These are phyloP conservation scores for Citropsis articulata DNA, from an alignment of 345 rosid species.

Conservation along the genomic window DNA sequence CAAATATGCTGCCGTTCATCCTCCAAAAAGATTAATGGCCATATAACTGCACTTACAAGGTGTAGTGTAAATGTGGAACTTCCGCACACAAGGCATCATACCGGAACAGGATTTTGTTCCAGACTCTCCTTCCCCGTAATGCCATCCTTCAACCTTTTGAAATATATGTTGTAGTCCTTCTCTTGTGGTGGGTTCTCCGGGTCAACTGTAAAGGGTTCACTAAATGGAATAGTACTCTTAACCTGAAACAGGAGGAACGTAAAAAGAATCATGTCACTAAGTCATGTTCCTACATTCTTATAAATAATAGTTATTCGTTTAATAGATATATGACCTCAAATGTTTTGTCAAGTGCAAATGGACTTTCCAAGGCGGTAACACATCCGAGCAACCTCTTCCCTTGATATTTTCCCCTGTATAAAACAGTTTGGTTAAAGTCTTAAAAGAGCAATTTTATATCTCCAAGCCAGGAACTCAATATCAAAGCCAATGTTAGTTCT, in stretches of 20 bases:
- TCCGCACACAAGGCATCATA: slow-evolving; percentile 27
- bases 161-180: slow-evolving; percentile 74
- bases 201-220: slow-evolving; percentile 82
- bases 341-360: slow-evolving; percentile 76
- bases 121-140: slow-evolving; percentile 78
- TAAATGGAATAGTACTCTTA: slow-evolving; percentile 83
- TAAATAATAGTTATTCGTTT: neutral
- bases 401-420: slow-evolving; percentile 81
- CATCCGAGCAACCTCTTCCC: slow-evolving; percentile 94
- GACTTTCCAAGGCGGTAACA: slow-evolving; percentile 76
- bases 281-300: neutral
- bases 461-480: neutral
- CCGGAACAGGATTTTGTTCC: slow-evolving; percentile 52
- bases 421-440: neutral
- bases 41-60: neutral
- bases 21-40: neutral
- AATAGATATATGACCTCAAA: slow-evolving; percentile 55
- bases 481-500: neutral
- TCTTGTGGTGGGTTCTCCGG: slow-evolving; percentile 84
- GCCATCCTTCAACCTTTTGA: slow-evolving; percentile 71
- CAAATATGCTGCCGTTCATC: neutral
- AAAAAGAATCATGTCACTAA: neutral
- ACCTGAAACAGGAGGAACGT: slow-evolving; percentile 47
- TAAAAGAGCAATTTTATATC: neutral
- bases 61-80: neutral